Evolutionary conservation across 257 asterid genomes (phyloP), one percentile per base, ranked within the genome.

Genomic region (Avicennia marina): DNA sequence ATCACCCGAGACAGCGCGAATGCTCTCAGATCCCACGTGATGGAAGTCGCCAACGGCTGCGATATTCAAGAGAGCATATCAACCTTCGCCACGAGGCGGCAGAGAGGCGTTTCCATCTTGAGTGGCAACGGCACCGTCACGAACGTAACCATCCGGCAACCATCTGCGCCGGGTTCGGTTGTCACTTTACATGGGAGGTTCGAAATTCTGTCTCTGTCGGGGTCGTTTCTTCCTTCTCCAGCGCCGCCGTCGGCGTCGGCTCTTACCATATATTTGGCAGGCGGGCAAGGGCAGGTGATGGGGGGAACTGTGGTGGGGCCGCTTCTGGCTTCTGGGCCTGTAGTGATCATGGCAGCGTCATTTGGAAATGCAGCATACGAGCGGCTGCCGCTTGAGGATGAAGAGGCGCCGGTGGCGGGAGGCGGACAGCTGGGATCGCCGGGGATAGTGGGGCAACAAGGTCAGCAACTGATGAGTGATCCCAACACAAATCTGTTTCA

Each of bases 261-360:
- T 1, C 69, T 91, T 51, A 83, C 94, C n/a, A 81, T 91, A 21
- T 91, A 88, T 36, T 48, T 91, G 6, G 83, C 96, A 9, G 93
- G 96, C 5, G 96, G 90, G 9, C 98, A 91, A 56, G 98, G 98
- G 1, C 98, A 91, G 69, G 90, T 91, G 0, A 80, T 91, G 56
- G 98, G 98, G 0, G 98, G 98, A 0, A 78, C 88, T 4, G 98
- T 91, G 1, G 96, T 83, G 6, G 98, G 98, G 0, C 95, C 86
- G 13, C 61, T 91, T 1, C 11, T 81, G 26, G 90, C 98, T 0
- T 77, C 95, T 1, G 98, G 98, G 2, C 94, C 96, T 16, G 95
- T 91, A 4, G 93, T 88, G 31, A 81, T 91, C 6, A 85, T 91
- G 94, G 95, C 98, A 0, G 96, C 98, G 6, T 87, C 98, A 0